Conservation (phyloP, 805 yeast species). For the Metschnikowia santaceciliae region DNA sequence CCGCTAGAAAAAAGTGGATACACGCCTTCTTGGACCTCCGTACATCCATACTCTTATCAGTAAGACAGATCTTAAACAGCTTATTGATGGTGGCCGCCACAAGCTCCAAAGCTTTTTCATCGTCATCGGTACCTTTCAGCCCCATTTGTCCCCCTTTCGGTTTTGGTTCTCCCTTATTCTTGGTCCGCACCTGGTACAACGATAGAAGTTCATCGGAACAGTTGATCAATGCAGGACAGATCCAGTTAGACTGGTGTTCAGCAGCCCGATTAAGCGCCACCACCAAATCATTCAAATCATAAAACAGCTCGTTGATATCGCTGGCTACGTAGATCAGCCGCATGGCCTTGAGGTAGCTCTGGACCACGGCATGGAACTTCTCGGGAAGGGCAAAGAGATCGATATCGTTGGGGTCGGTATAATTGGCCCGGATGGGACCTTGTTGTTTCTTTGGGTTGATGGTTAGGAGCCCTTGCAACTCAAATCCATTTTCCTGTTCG, state of each 20-base stretch:
- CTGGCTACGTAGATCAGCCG: constrained; percentile 30
- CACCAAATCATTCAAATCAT: constrained; percentile 39
- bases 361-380: constrained; percentile 27
- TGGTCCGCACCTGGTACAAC: constrained; percentile 35
- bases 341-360: constrained; percentile 33
- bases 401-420: constrained; percentile 36
- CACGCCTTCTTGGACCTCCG: constrained; percentile 52
- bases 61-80: constrained; percentile 71
- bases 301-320: constrained; percentile 31
- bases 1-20: constrained; percentile 66
- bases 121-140: constrained; percentile 7
- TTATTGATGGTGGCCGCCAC: constrained; percentile 65
- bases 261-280: constrained; percentile 49
- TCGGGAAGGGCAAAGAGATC: constrained; percentile 37
- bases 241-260: constrained; percentile 52
- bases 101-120: constrained; percentile 35
- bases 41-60: constrained; percentile 63
- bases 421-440: constrained; percentile 31
- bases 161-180: constrained; percentile 21
- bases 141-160: constrained; percentile 12
- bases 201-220: constrained; percentile 39
- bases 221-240: constrained; percentile 40
- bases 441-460: constrained; percentile 32
- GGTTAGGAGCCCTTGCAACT: constrained; percentile 24
- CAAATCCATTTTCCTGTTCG: constrained; percentile 14